Evolutionary conservation across 768 basidiomycete species (phyloP).

Genomic region (Auriscalpium microsporum): DNA sequence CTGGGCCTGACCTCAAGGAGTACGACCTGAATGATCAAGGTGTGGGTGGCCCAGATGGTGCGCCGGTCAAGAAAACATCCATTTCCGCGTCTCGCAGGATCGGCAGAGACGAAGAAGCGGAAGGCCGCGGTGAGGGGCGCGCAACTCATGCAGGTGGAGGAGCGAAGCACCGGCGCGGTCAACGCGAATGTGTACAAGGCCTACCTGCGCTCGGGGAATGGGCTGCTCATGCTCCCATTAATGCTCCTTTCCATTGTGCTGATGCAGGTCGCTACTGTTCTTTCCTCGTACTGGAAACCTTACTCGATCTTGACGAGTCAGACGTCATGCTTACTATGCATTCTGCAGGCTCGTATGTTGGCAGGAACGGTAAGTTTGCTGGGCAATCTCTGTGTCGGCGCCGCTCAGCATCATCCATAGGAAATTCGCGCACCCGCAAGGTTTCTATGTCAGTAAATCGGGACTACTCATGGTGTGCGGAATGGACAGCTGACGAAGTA

Average conservation of each 20-base stretch:
- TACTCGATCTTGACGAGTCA: not conserved
- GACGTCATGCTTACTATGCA: constrained; percentile 6
- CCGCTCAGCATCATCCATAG: constrained; percentile 16
- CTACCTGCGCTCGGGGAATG: constrained; percentile 67
- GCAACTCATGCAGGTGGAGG: constrained; percentile 75
- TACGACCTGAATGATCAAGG: too few species aligned
- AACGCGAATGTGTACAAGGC: constrained; percentile 42
- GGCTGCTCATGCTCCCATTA: constrained; percentile 55
- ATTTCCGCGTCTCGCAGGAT: not conserved
- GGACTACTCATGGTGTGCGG: too few species aligned
- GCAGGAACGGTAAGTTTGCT: constrained; percentile 48
- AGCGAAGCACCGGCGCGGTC: constrained; percentile 72
- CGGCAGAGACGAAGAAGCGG: constrained; percentile 23
- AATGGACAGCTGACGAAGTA: not conserved
- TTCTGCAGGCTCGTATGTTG: constrained; percentile 69
- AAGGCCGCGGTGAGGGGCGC: constrained; percentile 33
- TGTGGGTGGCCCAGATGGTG: not conserved
- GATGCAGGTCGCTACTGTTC: constrained; percentile 60
- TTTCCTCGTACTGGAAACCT: constrained; percentile 67
- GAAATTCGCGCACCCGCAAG: constrained; percentile 48
- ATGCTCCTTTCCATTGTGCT: constrained; percentile 52
- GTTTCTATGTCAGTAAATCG: constrained; percentile 58
- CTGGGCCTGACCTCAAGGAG: too few species aligned
- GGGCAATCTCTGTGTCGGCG: too few species aligned
- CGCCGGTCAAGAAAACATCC: not conserved